Evolutionary conservation across 176 grass and related monocot species (phyloP).

Genomic region (Zea luxurians): DNA sequence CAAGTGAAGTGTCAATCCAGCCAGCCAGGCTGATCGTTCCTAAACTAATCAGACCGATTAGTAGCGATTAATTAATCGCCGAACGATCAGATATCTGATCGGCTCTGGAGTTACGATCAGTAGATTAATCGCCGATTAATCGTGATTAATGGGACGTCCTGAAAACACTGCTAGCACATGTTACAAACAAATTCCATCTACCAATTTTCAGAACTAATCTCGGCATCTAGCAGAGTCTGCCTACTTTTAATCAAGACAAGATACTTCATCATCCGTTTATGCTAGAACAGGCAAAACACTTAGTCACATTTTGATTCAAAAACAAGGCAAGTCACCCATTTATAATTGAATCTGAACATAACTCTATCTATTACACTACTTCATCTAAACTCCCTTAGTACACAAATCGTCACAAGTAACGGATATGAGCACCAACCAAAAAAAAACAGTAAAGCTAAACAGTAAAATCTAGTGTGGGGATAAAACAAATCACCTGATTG

Average conservation of each 20-base stretch:
- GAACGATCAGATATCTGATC: too few relatives aligned
- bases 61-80: too few relatives aligned
- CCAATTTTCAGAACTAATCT: not conserved
- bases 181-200: not conserved
- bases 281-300: not conserved
- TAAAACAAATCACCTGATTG: not conserved
- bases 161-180: not conserved
- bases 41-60: too few relatives aligned
- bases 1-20: too few relatives aligned
- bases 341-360: not conserved
- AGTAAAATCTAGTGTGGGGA: not conserved
- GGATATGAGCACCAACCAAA: not conserved
- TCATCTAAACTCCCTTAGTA: not conserved
- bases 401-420: not conserved
- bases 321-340: not conserved
- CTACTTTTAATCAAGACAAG: not conserved
- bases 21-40: too few relatives aligned
- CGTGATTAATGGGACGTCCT: too few relatives aligned
- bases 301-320: not conserved
- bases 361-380: not conserved
- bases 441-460: not conserved
- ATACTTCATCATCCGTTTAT: not conserved
- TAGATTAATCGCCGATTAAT: too few relatives aligned
- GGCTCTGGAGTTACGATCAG: too few relatives aligned
- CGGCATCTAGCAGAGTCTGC: not conserved